A percentile compares a stretch with the other conserved stretches of the same genome.
phyloP scores from a whole-genome alignment of 2,329 filamentous ascomycete genomes.

The Sclerotinia spermophila region DNA sequence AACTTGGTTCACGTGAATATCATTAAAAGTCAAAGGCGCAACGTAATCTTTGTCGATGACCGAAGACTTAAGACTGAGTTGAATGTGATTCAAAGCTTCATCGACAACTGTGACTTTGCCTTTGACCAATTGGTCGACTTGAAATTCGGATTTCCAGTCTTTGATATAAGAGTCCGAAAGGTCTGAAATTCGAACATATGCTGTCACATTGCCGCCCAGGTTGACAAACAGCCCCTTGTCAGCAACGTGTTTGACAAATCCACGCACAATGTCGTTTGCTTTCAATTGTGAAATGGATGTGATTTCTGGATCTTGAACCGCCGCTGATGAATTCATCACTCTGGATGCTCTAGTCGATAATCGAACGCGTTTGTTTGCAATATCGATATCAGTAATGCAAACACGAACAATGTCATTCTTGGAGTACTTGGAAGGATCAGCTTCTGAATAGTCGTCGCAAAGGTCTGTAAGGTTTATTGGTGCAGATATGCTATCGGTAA shows the following conservation, averaged over 20 bases:
- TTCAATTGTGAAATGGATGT: slow-evolving; percentile 66
- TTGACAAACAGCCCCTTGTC: slow-evolving; percentile 87
- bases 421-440: slow-evolving; percentile 68
- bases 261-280: slow-evolving; percentile 75
- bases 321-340: slow-evolving; percentile 79
- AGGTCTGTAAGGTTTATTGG: slow-evolving; percentile 80
- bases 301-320: slow-evolving; percentile 79
- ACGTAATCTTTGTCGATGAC: slow-evolving; percentile 76
- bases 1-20: slow-evolving; percentile 74
- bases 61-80: slow-evolving; percentile 84
- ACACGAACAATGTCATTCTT: slow-evolving; percentile 87
- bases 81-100: slow-evolving; percentile 63
- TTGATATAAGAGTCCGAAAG: slow-evolving; percentile 89
- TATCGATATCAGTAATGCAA: slow-evolving; percentile 77
- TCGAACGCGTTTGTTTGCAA: slow-evolving; percentile 76
- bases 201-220: slow-evolving; percentile 76
- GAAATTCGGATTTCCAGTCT: slow-evolving; percentile 89
- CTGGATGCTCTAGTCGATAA: slow-evolving; percentile 84
- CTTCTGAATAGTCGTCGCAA: slow-evolving; percentile 79
- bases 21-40: slow-evolving; percentile 67
- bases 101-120: slow-evolving; percentile 78
- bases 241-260: slow-evolving; percentile 86
- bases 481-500: slow-evolving; percentile 75
- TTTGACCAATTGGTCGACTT: slow-evolving; percentile 85
- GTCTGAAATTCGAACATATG: slow-evolving; percentile 80